Evolutionary conservation across 306 rosid genomes (phyloP), one percentile per base, ranked within the genome.

Genomic region (Prunus salicina): DNA sequence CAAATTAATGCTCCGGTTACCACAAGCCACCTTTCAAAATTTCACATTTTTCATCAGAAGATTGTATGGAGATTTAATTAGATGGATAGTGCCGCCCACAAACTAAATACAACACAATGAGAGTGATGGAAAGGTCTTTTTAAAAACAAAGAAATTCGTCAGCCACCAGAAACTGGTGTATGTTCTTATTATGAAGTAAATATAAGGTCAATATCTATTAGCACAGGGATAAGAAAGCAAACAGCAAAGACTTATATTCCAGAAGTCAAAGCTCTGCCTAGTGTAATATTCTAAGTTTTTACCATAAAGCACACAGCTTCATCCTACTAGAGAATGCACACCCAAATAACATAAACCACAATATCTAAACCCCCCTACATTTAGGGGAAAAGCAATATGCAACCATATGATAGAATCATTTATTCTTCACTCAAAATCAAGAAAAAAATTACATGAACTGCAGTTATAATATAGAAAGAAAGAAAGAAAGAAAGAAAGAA

Each of bases 11-110:
- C 87, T 89, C 80, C 89, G 91, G 80, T 34, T 87, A 80, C 99
- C 99, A 83, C 96, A 96, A 71, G 93, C 84, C 79, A 95, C 98
- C 99, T 82, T 76, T 71, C 79, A 73, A 79, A 75, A 64, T 75
- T 79, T 68, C 63, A 53, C 53, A 74, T 64, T 52, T 71, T 63
- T 65, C 62, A 73, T 85, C 70, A 77, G 47, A 82, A 58, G 32
- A 70, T 73, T 62, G 49, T 74, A 61, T 57, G 64, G 19, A 76
- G 22, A 80, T 60, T 76, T 76, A 51, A 82, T 56, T 76, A 63
- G 41, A 65, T 45, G 72, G 75, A 76, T 19, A 55, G 73, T 55
- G 76, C 70, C 53, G 49, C 38, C 67, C 38, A 45, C 65, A 67
- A 61, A 73, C 46, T 41, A 67, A 71, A 52, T 73, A 69, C 6